Base-by-base conservation (phyloP, 129 eudicot species). In the Ambrosia artemisiifolia region DNA sequence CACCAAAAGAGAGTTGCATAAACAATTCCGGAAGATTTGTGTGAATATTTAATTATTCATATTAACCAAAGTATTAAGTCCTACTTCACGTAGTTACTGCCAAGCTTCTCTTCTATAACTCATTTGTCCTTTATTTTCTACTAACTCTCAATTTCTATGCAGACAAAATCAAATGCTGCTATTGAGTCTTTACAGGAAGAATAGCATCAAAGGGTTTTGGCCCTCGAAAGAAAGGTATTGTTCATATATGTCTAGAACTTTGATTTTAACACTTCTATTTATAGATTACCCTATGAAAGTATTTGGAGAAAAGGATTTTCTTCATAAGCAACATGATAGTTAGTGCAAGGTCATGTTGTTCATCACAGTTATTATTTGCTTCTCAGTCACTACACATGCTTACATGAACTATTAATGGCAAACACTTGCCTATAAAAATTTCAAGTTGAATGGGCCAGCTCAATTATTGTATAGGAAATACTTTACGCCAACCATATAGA, bases 91-190 rank as follows among this genome's bases (percentile, higher is more conserved):
- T n/a, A n/a, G n/a, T n/a, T n/a, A n/a, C n/a, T n/a, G n/a, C n/a
- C n/a, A n/a, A n/a, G n/a, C n/a, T n/a, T n/a, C n/a, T n/a, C n/a
- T n/a, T n/a, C n/a, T n/a, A n/a, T n/a, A n/a, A n/a, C n/a, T n/a
- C n/a, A n/a, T n/a, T n/a, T n/a, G n/a, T n/a, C n/a, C n/a, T n/a
- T n/a, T n/a, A n/a, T n/a, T n/a, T n/a, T n/a, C n/a, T 74, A 62
- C 57, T 76, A 48, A 83, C 65, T 76, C 7, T 36, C 10, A 6
- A 56, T 71, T 32, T 34, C 63, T 72, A 44, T 69, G 59, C 86
- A 94, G 96, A 84, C 86, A 53, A 94, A 90, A 71, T 85, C 97
- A 75, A 86, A 78, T 79, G 92, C 95, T 64, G 97, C 84, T 80
- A 74, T 84, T 46, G 98, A 90, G 81, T 78, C 96, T 77, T 66